Base-by-base conservation (phyloP, 768 basidiomycete genomes). In the Auriscalpium vulgare region DNA sequence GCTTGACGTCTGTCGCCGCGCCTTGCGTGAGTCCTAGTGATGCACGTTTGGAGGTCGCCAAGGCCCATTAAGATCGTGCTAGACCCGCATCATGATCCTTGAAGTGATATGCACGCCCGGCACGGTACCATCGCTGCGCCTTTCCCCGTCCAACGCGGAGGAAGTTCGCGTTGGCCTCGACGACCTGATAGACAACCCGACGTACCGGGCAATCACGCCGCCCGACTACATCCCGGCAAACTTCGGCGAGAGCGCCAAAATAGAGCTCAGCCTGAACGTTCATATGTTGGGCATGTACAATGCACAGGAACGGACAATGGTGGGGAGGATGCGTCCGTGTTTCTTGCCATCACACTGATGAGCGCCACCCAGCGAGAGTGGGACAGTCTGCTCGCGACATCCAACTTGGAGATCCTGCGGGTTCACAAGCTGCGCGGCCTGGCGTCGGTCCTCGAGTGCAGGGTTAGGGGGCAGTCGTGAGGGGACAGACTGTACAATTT, bases 231-330 rank as follows among this genome's bases (percentile, higher is more conserved):
- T 54, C 21, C 57, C 57, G 10, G 51, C 16, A 11, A 58, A 58
- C 53, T 58, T 53, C 43, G 53, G 57, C 38, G 47, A 37, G 10
- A 29, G 16, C 36, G 29, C 57, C 16, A 58, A 58, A 47, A 53
- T 49, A 29, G 43, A 37, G 6, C 23, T 58, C 3, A 48, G 47
- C 8, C 45, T 58, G 17, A 53, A 53, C 37, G 53, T 58, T 10
- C 57, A 58, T 38, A 54, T 58, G 57, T 48, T 58, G 46, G 57
- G 53, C 5, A 48, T 54, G 14, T 54, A 54, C 52, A 58, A 58
- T 36, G 57, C 53, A 3, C 57, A 37, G n/a, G 57, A 58, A 16
- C 57, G 57, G 14, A 37, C 57, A 7, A 50, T 58, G 52, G 57
- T 54, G 45, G 37, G 57, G 23, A 46, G 38, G 2, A 29, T 21